Conservation (phyloP, 352 stramenopile species). For the Globisporangium splendens region DNA sequence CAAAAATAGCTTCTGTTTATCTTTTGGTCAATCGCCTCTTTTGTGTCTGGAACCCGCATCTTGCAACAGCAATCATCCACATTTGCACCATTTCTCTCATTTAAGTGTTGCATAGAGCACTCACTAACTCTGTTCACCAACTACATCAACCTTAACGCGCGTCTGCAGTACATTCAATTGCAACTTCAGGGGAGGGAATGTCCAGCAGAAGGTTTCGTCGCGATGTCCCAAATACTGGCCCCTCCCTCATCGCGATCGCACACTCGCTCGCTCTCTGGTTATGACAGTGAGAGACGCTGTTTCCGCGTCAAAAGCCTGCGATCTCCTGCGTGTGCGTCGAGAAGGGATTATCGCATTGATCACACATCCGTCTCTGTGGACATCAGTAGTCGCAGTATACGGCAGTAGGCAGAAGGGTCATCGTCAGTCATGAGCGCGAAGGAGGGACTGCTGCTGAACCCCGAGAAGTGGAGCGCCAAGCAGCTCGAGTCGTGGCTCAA, state of each 20-base stretch:
- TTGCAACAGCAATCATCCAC: too few species aligned
- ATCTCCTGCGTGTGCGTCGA: too few species aligned
- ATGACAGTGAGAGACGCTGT: not conserved
- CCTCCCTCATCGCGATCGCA: too few species aligned
- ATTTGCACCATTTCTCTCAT: too few species aligned
- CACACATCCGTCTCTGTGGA: too few species aligned
- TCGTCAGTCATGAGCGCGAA: slow-evolving; percentile 90
- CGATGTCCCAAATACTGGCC: not conserved
- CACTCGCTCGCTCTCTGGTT: too few species aligned
- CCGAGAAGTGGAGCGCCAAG: slow-evolving; percentile 75
- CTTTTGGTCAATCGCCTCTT: too few species aligned
- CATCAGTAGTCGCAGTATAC: not conserved
- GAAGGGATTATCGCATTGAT: too few species aligned
- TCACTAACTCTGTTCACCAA: too few species aligned
- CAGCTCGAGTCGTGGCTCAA: slow-evolving; percentile 76
- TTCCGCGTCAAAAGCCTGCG: not conserved
- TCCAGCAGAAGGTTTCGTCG: slow-evolving; percentile 1
- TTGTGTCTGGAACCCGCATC: too few species aligned
- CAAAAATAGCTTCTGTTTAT: too few species aligned
- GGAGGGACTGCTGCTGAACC: slow-evolving; percentile 77
- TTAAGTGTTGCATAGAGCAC: too few species aligned
- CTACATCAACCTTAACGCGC: not conserved
- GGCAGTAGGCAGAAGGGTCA: slow-evolving; percentile 31
- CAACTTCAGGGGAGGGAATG: not conserved
- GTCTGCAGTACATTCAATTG: not conserved